phyloP scores from a whole-genome alignment of 345 rosid species.

The Eucalyptus melliodora region DNA sequence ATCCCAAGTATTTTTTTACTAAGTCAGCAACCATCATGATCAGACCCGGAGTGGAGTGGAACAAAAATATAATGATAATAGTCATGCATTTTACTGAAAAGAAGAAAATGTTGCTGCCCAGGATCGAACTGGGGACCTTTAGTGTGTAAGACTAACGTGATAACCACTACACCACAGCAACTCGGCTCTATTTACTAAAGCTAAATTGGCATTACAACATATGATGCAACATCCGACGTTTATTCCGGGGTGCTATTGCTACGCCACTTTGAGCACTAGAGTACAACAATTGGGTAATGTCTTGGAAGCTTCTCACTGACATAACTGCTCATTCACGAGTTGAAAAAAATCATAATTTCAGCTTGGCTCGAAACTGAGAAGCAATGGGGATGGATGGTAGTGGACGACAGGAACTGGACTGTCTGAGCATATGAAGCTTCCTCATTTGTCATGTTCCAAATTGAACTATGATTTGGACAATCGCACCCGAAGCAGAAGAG shows the following conservation, averaged over 20 bases:
- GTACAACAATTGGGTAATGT: not conserved
- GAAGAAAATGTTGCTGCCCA: constrained; percentile 27
- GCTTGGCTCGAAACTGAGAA: not conserved
- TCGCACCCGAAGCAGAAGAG: not conserved
- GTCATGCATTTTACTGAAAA: not conserved
- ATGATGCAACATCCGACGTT: not conserved
- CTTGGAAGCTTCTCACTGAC: not conserved
- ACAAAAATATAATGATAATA: not conserved
- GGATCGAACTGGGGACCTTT: constrained; percentile 44
- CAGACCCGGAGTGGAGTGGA: not conserved
- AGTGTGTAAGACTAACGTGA: constrained; percentile 46
- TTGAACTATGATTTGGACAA: not conserved
- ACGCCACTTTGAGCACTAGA: not conserved
- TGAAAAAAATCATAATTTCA: not conserved
- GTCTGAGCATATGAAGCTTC: not conserved
- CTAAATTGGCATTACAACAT: not conserved
- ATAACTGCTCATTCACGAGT: not conserved
- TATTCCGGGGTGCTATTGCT: not conserved
- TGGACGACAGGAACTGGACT: not conserved
- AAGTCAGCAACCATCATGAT: not conserved
- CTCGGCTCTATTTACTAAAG: rapidly evolving
- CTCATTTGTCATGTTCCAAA: not conserved
- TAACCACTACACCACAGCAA: constrained; percentile 50
- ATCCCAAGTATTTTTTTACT: not conserved
- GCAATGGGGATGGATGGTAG: not conserved